phyloP scores from a whole-genome alignment of 2,329 filamentous ascomycete genomes.

The Biscogniauxia marginata region DNA sequence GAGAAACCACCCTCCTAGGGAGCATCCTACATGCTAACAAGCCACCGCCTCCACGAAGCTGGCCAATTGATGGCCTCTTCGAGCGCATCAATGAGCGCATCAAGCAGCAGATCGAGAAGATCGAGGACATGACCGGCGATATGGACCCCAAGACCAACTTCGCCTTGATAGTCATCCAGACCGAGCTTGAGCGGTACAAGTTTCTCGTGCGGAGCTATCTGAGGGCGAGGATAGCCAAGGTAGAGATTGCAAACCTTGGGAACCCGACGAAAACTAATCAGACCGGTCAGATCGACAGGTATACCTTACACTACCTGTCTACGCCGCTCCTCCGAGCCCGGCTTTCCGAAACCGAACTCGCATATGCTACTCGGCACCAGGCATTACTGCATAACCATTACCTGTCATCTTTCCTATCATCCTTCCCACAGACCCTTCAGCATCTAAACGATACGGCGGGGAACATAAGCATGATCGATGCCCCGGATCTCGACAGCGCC shows the following conservation, averaged over 20 bases:
- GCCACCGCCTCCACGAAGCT: constrained; percentile 40
- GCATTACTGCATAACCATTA: constrained; percentile 83
- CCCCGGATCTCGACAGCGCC: constrained; percentile 76
- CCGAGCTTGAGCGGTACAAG: constrained; percentile 91
- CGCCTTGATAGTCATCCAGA: constrained; percentile 90
- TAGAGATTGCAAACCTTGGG: constrained; percentile 40
- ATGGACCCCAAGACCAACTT: constrained; percentile 93
- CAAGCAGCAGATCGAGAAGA: constrained; percentile 65
- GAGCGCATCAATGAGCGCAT: constrained; percentile 76
- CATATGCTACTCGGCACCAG: constrained; percentile 84
- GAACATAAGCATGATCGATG: constrained; percentile 88
- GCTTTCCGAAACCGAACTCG: constrained; percentile 75
- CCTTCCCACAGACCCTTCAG: constrained; percentile 77
- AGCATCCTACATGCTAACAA: constrained; percentile 10
- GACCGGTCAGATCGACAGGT: constrained; percentile 64
- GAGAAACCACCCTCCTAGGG: neutral
- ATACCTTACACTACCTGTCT: constrained; percentile 71
- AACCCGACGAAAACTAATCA: constrained; percentile 3
- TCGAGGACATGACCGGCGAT: constrained; percentile 76
- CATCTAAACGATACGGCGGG: constrained; percentile 88
- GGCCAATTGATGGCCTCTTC: constrained; percentile 71
- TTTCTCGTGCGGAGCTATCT: constrained; percentile 84
- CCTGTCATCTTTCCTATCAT: constrained; percentile 75
- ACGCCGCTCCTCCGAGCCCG: constrained; percentile 52
- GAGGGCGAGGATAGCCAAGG: constrained; percentile 83